These are phyloP conservation scores for Tolypocladium amazonense DNA, from an alignment of 2,329 filamentous ascomycete genomes.

Conservation along the genomic window DNA sequence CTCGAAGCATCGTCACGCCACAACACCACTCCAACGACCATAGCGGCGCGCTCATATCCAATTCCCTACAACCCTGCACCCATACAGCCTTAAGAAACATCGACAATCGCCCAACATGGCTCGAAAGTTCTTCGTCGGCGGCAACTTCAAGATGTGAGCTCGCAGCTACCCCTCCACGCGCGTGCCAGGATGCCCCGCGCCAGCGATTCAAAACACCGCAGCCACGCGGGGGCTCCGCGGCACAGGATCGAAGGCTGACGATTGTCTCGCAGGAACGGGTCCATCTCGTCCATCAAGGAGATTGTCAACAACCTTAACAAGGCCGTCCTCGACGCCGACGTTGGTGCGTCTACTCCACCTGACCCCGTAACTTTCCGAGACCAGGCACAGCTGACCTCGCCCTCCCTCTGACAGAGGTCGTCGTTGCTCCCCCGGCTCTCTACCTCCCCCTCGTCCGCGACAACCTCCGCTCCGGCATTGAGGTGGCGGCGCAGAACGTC, in stretches of 20 bases:
- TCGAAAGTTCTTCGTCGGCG: slow-evolving; percentile 95
- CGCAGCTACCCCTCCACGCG: slow-evolving; percentile 20
- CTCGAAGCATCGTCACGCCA: neutral
- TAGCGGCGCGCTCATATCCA: neutral
- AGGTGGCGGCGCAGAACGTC: slow-evolving; percentile 92
- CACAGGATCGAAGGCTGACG: slow-evolving; percentile 1
- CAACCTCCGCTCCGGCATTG: slow-evolving; percentile 62
- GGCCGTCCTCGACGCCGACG: slow-evolving; percentile 66
- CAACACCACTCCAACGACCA: neutral
- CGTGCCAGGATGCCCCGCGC: slow-evolving; percentile 1
- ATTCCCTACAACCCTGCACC: neutral
- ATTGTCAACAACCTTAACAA: slow-evolving; percentile 86
- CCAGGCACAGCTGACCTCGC: slow-evolving; percentile 3
- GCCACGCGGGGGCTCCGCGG: neutral
- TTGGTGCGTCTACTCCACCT: slow-evolving; percentile 41
- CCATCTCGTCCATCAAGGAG: slow-evolving; percentile 75
- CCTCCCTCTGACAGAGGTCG: slow-evolving; percentile 57
- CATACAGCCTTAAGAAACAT: neutral
- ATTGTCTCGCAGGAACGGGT: slow-evolving; percentile 67
- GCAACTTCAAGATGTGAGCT: slow-evolving; percentile 97
- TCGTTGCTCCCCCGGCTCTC: slow-evolving; percentile 81
- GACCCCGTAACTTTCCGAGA: neutral
- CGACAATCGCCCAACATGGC: slow-evolving; percentile 55
- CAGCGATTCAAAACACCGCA: slow-evolving; percentile 18
- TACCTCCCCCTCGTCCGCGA: slow-evolving; percentile 85